These are phyloP conservation scores for Parsonsia alboflavescens DNA, from an alignment of 257 asterid species.

Conservation along the genomic window DNA sequence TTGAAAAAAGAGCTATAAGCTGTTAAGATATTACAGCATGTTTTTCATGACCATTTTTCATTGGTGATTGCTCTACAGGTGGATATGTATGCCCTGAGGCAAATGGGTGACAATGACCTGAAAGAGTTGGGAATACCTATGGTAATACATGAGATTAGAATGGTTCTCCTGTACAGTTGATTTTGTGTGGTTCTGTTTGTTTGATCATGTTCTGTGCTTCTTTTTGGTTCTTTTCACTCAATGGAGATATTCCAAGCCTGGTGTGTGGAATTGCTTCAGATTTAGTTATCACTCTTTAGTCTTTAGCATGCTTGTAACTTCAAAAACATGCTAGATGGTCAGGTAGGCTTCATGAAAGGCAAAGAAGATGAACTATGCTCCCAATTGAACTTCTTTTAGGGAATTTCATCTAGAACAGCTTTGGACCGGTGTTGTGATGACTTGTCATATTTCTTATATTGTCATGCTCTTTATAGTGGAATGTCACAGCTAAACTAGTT, in stretches of 20 bases:
- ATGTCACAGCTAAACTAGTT: not conserved
- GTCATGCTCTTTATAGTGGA: not conserved
- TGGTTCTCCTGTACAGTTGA: slow-evolving; percentile 5
- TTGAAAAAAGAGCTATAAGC: not conserved
- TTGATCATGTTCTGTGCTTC: slow-evolving; percentile 3
- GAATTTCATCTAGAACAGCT: not conserved
- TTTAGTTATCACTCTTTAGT: not conserved
- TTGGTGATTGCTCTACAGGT: slow-evolving; percentile 52
- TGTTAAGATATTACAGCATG: not conserved
- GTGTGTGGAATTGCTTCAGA: not conserved
- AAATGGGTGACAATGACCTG: slow-evolving; percentile 83
- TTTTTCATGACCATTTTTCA: not conserved
- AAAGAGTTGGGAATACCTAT: slow-evolving; percentile 90
- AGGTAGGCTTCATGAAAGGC: not conserved
- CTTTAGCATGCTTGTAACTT: not conserved
- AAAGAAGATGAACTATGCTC: not conserved
- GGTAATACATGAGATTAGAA: slow-evolving; percentile 43
- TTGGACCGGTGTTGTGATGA: not conserved
- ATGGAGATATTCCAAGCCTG: not conserved
- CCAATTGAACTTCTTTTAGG: not conserved
- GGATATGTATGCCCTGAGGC: slow-evolving; percentile 85
- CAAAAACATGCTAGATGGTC: not conserved
- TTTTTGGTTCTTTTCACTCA: not conserved
- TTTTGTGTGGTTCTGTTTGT: slow-evolving; percentile 7
- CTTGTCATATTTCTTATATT: not conserved